Evolutionary conservation across 2,329 filamentous ascomycete species (phyloP).

Genomic region (Niveomyces coronatus): DNA sequence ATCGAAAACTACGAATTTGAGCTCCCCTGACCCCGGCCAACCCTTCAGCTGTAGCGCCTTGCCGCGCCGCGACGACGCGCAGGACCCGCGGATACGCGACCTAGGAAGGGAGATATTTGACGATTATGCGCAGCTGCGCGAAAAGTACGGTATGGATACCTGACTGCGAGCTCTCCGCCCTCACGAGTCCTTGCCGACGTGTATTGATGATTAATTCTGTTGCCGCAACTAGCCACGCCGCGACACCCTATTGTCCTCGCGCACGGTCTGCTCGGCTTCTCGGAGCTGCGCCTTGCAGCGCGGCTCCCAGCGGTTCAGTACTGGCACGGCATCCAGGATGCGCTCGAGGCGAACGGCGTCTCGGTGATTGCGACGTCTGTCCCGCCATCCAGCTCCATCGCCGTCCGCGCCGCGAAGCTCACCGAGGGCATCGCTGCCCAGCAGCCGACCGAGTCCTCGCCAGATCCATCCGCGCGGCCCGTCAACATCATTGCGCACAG

Average conservation of each 20-base stretch:
- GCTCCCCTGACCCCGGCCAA: too few species aligned
- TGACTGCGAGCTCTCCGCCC: background rate
- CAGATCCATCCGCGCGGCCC: constrained; percentile 30
- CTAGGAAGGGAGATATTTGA: constrained; percentile 33
- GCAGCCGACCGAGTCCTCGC: constrained; percentile 12
- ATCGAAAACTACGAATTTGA: too few species aligned
- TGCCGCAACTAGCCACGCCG: constrained; percentile 48
- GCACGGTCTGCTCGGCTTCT: constrained; percentile 55
- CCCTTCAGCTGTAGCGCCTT: background rate
- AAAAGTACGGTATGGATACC: constrained; percentile 31
- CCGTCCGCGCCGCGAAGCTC: constrained; percentile 48
- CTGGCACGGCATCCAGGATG: constrained; percentile 54
- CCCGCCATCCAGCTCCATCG: constrained; percentile 50
- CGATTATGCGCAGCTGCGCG: constrained; percentile 35
- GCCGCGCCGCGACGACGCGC: constrained; percentile 12
- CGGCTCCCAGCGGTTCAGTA: constrained; percentile 48
- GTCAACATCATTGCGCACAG: constrained; percentile 71
- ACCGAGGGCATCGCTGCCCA: constrained; percentile 39
- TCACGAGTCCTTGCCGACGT: background rate
- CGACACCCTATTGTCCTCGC: constrained; percentile 54
- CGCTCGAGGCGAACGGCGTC: constrained; percentile 40
- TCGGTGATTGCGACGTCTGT: constrained; percentile 51
- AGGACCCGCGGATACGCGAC: constrained; percentile 31
- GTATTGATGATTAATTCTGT: too few species aligned
- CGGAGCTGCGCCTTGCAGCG: constrained; percentile 41